These are phyloP conservation scores for Penicillium brevicompactum DNA, from an alignment of 2,329 filamentous ascomycete genomes.

Conservation along the genomic window DNA sequence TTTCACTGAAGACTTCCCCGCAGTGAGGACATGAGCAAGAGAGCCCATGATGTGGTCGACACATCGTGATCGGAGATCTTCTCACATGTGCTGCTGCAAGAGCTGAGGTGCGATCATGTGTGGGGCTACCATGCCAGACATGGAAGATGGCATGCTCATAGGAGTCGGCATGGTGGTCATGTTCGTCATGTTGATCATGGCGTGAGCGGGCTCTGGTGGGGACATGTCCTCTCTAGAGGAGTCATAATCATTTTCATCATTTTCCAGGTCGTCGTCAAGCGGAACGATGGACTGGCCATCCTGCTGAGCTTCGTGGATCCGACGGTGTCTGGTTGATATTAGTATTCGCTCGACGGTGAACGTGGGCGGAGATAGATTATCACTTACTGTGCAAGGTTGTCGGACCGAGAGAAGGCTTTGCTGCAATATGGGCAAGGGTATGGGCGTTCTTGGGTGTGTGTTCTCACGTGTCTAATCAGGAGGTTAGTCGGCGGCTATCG, in stretches of 20 bases:
- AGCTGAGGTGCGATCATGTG: constrained; percentile 48
- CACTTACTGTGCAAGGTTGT: constrained; percentile 94
- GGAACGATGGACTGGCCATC: constrained; percentile 52
- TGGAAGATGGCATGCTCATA: constrained; percentile 39
- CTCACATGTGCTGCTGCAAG: constrained; percentile 46
- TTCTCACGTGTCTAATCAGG: constrained; percentile 85
- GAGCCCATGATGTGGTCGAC: background rate
- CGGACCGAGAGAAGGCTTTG: constrained; percentile 97
- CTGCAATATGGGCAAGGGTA: constrained; percentile 98
- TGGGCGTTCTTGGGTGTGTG: constrained; percentile 97
- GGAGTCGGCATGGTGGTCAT: constrained; percentile 41
- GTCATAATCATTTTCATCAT: constrained; percentile 82
- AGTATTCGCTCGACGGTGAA: constrained; percentile 27
- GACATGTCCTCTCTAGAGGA: constrained; percentile 79
- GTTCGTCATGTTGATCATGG: constrained; percentile 36
- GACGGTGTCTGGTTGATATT: constrained; percentile 60
- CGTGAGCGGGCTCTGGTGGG: constrained; percentile 40
- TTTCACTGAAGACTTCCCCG: background rate
- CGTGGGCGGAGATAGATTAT: background rate
- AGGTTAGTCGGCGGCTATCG: constrained; percentile 54
- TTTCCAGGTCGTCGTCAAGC: constrained; percentile 81
- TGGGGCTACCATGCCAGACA: constrained; percentile 42
- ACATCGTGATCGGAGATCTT: background rate
- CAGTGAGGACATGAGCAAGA: background rate
- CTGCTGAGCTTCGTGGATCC: constrained; percentile 77